Evolutionary conservation across 2,329 filamentous ascomycete species (phyloP).

Genomic region (Alternaria burnsii): DNA sequence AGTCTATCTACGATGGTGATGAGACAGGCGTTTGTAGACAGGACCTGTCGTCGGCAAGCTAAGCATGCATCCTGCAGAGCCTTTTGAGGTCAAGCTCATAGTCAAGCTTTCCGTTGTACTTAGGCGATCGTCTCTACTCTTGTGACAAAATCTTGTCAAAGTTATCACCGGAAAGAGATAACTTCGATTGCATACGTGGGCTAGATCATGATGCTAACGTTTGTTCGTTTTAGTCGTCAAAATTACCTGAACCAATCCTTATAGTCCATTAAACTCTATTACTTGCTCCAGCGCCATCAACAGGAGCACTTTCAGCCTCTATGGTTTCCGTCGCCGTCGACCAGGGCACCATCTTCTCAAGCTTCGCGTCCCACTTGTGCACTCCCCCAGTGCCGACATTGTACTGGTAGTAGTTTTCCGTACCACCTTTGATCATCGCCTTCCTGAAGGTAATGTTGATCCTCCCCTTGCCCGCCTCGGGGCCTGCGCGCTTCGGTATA

Average conservation of each 20-base stretch:
- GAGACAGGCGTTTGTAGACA: neutral
- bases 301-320: neutral
- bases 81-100: neutral
- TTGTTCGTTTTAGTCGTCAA: neutral
- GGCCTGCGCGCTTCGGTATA: slow-evolving; percentile 76
- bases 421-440: slow-evolving; percentile 75
- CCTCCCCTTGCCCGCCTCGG: slow-evolving; percentile 67
- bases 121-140: neutral
- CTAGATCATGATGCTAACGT: neutral
- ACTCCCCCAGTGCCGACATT: slow-evolving; percentile 76
- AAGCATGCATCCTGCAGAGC: neutral
- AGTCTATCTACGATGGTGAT: neutral
- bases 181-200: neutral
- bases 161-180: neutral
- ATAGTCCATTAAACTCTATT: neutral
- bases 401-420: slow-evolving; percentile 85
- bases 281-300: neutral
- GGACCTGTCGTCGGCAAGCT: neutral
- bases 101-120: neutral
- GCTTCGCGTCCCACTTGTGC: slow-evolving; percentile 71
- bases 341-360: slow-evolving; percentile 61
- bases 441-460: slow-evolving; percentile 80
- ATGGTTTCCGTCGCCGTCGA: slow-evolving; percentile 9
- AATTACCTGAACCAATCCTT: neutral
- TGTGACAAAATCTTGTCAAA: neutral